A percentile compares a stretch with the other conserved stretches of the same genome.
phyloP scores from a whole-genome alignment of 2,329 filamentous ascomycete species.

The Penicillium glabrum region DNA sequence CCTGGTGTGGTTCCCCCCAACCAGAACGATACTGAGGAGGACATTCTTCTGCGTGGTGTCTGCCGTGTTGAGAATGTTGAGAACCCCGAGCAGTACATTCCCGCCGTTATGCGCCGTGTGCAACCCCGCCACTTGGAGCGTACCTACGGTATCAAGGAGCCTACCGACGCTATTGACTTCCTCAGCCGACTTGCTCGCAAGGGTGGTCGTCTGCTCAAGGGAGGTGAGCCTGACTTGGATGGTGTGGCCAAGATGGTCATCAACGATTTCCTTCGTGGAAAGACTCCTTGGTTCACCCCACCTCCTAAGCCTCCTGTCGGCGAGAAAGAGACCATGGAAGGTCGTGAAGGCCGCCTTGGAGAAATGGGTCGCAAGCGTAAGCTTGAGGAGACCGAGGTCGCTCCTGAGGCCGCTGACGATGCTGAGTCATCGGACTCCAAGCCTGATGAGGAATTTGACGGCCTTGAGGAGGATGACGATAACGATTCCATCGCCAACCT shows the following conservation, averaged over 20 bases:
- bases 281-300: constrained; percentile 93
- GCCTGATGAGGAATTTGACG: constrained; percentile 34
- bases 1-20: constrained; percentile 94
- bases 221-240: constrained; percentile 92
- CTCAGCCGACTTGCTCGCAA: constrained; percentile 85
- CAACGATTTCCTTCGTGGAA: constrained; percentile 93
- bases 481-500: constrained; percentile 45
- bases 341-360: constrained; percentile 74
- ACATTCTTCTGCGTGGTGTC: constrained; percentile 86
- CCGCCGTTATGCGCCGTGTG: constrained; percentile 74
- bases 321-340: constrained; percentile 56
- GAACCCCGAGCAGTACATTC: constrained; percentile 93
- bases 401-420: constrained; percentile 34
- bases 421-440: constrained; percentile 37
- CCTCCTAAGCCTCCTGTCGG: constrained; percentile 62
- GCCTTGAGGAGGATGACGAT: constrained; percentile 43
- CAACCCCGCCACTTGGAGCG: constrained; percentile 86
- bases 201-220: constrained; percentile 79
- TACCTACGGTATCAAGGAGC: constrained; percentile 85
- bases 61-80: constrained; percentile 95
- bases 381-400: constrained; percentile 54
- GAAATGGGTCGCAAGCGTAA: constrained; percentile 82
- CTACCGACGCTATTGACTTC: constrained; percentile 75
- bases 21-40: constrained; percentile 76
- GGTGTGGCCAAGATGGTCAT: constrained; percentile 95